phyloP scores from a whole-genome alignment of 192 early-diverging fungal genomes.

The Mortierella hygrophila region DNA sequence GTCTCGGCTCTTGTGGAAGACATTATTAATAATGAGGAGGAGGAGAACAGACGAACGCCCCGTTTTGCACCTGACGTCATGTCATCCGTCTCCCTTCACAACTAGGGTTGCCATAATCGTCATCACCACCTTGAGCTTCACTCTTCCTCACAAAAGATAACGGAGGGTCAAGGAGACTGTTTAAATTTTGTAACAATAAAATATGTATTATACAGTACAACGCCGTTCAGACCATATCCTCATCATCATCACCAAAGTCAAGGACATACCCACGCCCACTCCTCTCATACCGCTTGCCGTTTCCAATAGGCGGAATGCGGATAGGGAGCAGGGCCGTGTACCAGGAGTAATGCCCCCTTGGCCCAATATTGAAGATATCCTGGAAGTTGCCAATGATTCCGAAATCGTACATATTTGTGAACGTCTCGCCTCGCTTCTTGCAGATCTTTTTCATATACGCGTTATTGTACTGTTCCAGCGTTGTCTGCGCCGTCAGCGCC shows the following conservation, averaged over 20 bases:
- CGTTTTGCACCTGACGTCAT: background rate
- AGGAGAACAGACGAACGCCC: background rate
- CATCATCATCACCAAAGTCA: constrained; percentile 53
- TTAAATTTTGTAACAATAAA: constrained; percentile 3
- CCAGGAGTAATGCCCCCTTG: constrained; percentile 58
- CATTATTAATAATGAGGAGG: background rate
- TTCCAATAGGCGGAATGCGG: constrained; percentile 64
- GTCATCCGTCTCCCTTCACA: background rate
- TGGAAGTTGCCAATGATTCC: constrained; percentile 58
- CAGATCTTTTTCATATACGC: constrained; percentile 62
- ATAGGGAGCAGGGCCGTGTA: constrained; percentile 64
- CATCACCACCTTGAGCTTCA: too few relatives aligned
- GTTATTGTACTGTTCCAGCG: constrained; percentile 74
- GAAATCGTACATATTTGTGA: constrained; percentile 58
- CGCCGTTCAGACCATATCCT: constrained; percentile 44
- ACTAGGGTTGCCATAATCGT: background rate
- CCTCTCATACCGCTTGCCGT: constrained; percentile 58
- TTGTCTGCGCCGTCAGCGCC: constrained; percentile 70
- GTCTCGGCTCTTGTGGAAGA: background rate
- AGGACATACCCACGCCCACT: constrained; percentile 52
- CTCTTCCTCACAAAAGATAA: too few relatives aligned
- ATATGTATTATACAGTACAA: constrained; percentile 1
- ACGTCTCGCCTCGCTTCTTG: constrained; percentile 64
- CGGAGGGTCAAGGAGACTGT: background rate
- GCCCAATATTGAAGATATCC: constrained; percentile 68